Conservation (phyloP, 768 basidiomycete species). For the Rhodosporidiobolus sp. region DNA sequence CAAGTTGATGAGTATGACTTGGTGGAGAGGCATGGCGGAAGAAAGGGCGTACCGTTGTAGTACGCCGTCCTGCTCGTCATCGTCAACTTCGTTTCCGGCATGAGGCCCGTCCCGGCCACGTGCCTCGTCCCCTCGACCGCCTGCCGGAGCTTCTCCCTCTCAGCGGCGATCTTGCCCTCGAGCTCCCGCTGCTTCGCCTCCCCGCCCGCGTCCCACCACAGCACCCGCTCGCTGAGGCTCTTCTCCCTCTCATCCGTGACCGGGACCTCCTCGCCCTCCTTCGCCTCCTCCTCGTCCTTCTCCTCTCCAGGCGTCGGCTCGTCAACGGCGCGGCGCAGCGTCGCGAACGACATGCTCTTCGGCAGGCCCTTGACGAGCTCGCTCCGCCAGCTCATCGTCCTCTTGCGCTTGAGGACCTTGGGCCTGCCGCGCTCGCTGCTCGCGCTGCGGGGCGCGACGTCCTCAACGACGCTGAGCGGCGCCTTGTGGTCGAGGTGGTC, state of each 20-base stretch:
- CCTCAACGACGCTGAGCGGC: slow-evolving; percentile 85
- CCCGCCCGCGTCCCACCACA: slow-evolving; percentile 39
- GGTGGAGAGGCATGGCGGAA: no score
- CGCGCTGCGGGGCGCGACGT: slow-evolving; percentile 46
- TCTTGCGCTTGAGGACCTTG: slow-evolving; percentile 45
- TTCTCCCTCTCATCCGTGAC: slow-evolving; percentile 55
- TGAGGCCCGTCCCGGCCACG: slow-evolving; percentile 55
- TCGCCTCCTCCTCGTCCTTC: slow-evolving; percentile 41
- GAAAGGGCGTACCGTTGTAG: slow-evolving; percentile 59
- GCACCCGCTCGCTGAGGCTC: slow-evolving; percentile 39
- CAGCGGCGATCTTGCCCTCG: slow-evolving; percentile 43
- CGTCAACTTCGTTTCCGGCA: slow-evolving; percentile 38
- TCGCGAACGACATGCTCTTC: slow-evolving; percentile 34
- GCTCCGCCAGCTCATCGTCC: slow-evolving; percentile 52
- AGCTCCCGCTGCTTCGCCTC: slow-evolving; percentile 58
- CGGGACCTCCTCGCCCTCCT: slow-evolving; percentile 4
- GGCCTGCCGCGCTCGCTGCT: slow-evolving; percentile 19
- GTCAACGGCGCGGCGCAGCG: slow-evolving; percentile 5
- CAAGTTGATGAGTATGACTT: not conserved
- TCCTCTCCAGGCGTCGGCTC: slow-evolving; percentile 50
- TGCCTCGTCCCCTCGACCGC: slow-evolving; percentile 52
- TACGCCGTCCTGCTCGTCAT: slow-evolving; percentile 45
- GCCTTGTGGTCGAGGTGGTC: slow-evolving; percentile 85
- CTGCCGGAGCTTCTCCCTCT: slow-evolving; percentile 61
- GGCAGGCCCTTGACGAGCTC: slow-evolving; percentile 14